Percentiles rank a stretch among this genome's conserved stretches.
Conservation (phyloP, 345 rosid species). For the Anastatica hierochuntica region DNA sequence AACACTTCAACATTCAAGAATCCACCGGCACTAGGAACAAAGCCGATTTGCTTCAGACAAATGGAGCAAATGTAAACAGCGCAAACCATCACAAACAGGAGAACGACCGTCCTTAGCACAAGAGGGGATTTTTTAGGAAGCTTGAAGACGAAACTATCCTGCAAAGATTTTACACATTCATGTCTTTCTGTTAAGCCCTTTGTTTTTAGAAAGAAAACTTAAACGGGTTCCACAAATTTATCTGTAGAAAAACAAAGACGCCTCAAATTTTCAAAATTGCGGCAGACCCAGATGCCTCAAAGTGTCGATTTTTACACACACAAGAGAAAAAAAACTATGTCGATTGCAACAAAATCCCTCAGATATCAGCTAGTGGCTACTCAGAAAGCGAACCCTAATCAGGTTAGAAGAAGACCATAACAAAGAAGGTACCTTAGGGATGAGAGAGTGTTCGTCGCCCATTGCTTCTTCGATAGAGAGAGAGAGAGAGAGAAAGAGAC, state of each 20-base stretch:
- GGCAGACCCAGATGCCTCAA: neutral
- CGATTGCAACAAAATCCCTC: neutral
- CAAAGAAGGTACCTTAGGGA: constrained; percentile 52
- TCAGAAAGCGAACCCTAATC: constrained; percentile 17
- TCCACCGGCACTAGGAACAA: constrained; percentile 32
- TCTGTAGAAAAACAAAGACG: neutral
- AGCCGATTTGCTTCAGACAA: constrained; percentile 71
- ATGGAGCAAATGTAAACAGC: constrained; percentile 76
- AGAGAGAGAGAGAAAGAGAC: constrained; percentile 23
- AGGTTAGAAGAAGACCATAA: constrained; percentile 24
- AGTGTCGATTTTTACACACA: constrained; percentile 8
- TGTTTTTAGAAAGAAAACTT: constrained; percentile 12
- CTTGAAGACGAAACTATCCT: constrained; percentile 67
- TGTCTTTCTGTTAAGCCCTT: neutral
- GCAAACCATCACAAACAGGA: constrained; percentile 69
- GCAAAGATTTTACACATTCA: constrained; percentile 13
- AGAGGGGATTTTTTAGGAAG: constrained; percentile 79
- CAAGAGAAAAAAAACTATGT: neutral
- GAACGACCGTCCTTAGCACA: constrained; percentile 72
- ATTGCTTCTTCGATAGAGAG: constrained; percentile 25
- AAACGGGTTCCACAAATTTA: neutral
- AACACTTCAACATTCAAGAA: constrained; percentile 44
- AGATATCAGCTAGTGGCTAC: constrained; percentile 1
- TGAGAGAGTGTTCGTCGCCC: constrained; percentile 72
- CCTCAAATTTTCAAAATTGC: neutral